Percentiles rank a stretch among this genome's conserved stretches.
phyloP scores from a whole-genome alignment of 2,329 filamentous ascomycete genomes.

The Talaromyces sp. region DNA sequence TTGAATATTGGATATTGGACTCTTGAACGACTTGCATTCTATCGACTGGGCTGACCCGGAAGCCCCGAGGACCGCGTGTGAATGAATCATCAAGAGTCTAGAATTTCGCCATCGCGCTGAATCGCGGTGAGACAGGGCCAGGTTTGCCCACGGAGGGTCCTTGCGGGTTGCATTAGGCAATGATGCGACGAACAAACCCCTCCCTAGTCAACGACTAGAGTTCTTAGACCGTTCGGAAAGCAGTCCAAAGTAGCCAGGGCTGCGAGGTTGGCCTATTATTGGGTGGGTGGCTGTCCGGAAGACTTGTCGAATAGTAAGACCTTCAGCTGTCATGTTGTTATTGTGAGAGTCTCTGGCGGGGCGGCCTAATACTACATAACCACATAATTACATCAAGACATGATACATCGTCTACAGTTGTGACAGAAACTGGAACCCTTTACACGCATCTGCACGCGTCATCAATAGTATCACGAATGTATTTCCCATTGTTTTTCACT shows the following conservation, averaged over 20 bases:
- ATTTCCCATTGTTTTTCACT: background rate
- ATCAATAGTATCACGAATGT: background rate
- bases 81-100: background rate
- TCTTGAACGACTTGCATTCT: too few species aligned
- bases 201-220: background rate
- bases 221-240: too few species aligned
- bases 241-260: background rate
- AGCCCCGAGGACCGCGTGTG: too few species aligned
- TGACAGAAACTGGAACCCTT: too few species aligned
- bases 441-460: background rate
- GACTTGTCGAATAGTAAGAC: too few species aligned
- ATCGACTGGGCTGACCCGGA: too few species aligned
- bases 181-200: background rate
- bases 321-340: too few species aligned
- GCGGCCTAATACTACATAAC: too few species aligned
- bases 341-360: too few species aligned
- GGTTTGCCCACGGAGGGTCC: background rate
- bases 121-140: background rate
- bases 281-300: background rate
- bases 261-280: background rate
- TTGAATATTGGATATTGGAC: too few species aligned
- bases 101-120: background rate
- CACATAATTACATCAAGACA: too few species aligned
- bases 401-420: too few species aligned
- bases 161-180: background rate